Base-by-base conservation (phyloP, 192 early-diverging fungal species). In the Chytriomyces sp. region DNA sequence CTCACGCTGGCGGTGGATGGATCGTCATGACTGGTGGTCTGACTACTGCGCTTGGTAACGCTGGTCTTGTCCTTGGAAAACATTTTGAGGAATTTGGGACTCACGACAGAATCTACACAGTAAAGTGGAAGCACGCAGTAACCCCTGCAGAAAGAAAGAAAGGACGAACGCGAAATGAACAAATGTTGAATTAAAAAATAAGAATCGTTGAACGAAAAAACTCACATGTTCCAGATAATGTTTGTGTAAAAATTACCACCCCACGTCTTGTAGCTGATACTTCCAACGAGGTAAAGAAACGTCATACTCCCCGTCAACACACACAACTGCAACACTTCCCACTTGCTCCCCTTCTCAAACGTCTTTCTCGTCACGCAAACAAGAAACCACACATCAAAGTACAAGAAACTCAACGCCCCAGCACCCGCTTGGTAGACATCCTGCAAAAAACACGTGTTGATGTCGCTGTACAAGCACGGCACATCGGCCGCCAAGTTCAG, bases 181-280 rank as follows among this genome's bases (percentile, higher is more conserved):
- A 6, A 64, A 24, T 7, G 8, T n/a, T n/a, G n/a, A n/a, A n/a
- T n/a, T n/a, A n/a, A n/a, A n/a, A n/a, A n/a, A n/a, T n/a, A n/a
- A n/a, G n/a, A n/a, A n/a, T n/a, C n/a, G n/a, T n/a, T 20, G 16
- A 28, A 20, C 3, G 24, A 64, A 24, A 10, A 20, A 20, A 20
- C 62, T 20, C 23, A 64, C 62, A 64, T 64, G 35, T 64, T 64
- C 62, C 62, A 64, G 62, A 64, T 10, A 28, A 10, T 24, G 23
- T 16, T 64, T 13, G 62, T 64, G 24, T 64, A 64, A 24, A 20
- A 24, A 16, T 64, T 64, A 10, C 62, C 62, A 64, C 62, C 62
- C 62, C 62, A 64, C 4, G 62, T 7, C 35, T 35, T 11, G 23
- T 20, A 64, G 16, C 23, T 28, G 35, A 64, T 20, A 24, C 23